phyloP scores from a whole-genome alignment of 2,329 filamentous ascomycete genomes.

The Tolypocladium cylindrosporum region DNA sequence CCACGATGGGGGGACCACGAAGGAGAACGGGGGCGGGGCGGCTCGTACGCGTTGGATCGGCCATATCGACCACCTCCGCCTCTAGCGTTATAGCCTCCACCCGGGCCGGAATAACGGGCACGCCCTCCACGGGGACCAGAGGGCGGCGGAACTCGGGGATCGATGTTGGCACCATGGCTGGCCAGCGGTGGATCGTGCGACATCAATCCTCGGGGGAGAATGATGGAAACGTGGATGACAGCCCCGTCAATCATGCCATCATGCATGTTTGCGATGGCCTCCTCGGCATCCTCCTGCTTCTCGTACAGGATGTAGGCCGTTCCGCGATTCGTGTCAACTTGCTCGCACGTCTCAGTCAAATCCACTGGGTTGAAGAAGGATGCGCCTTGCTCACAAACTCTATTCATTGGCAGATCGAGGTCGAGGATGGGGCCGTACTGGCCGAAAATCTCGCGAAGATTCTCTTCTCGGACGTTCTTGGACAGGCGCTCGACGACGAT shows the following conservation, averaged over 20 bases:
- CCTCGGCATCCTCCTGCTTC: constrained; percentile 68
- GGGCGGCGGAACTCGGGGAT: constrained; percentile 32
- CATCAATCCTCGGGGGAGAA: constrained; percentile 74
- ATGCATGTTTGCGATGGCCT: constrained; percentile 93
- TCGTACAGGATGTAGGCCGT: constrained; percentile 87
- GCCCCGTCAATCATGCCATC: constrained; percentile 88
- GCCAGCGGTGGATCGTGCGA: constrained; percentile 68
- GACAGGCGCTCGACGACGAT: constrained; percentile 94
- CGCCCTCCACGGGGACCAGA: constrained; percentile 21
- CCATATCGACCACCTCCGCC: constrained; percentile 29
- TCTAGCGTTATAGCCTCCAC: constrained; percentile 20
- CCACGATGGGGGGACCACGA: constrained; percentile 27
- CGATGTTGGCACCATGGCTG: constrained; percentile 50
- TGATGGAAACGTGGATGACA: constrained; percentile 77
- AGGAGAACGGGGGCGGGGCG: constrained; percentile 37
- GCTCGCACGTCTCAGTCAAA: not conserved
- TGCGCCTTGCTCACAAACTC: constrained; percentile 52
- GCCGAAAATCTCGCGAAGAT: constrained; percentile 87
- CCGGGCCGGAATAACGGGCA: constrained; percentile 10
- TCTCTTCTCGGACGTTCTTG: constrained; percentile 84
- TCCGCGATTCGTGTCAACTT: constrained; percentile 81
- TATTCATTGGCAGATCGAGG: constrained; percentile 82
- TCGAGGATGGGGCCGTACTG: constrained; percentile 78
- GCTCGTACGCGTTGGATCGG: constrained; percentile 50
- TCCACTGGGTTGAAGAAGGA: not conserved